A percentile compares a stretch with the other conserved stretches of the same genome.
Evolutionary conservation across 352 stramenopile genomes (phyloP).

Genomic region (Phytophthora colocasiae): DNA sequence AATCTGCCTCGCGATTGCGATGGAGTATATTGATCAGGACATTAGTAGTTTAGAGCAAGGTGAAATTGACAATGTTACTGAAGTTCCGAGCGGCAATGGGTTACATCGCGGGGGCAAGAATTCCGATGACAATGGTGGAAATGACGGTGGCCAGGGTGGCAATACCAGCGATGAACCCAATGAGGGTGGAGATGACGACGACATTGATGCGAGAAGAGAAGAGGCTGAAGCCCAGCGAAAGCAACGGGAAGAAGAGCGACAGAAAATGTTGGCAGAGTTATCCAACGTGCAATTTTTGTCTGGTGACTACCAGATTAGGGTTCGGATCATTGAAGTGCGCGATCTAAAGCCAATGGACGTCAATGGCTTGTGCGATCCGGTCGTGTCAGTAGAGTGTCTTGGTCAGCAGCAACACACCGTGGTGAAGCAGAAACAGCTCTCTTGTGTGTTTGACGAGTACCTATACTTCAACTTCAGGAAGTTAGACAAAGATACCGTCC

Average conservation of each 20-base stretch:
- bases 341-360: slow-evolving; percentile 89
- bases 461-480: slow-evolving; percentile 91
- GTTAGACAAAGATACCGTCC: slow-evolving; percentile 75
- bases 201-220: slow-evolving; percentile 40
- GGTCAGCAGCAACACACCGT: slow-evolving; percentile 81
- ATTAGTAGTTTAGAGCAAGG: slow-evolving; percentile 68
- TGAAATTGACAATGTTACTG: slow-evolving; percentile 69
- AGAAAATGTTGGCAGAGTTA: slow-evolving; percentile 79
- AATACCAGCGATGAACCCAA: slow-evolving; percentile 41
- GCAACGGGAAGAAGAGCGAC: slow-evolving; percentile 69
- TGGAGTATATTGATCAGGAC: slow-evolving; percentile 62
- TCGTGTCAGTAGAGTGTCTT: slow-evolving; percentile 87
- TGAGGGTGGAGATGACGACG: slow-evolving; percentile 40
- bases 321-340: slow-evolving; percentile 92
- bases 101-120: slow-evolving; percentile 34
- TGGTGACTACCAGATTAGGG: slow-evolving; percentile 87
- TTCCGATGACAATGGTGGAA: slow-evolving; percentile 23
- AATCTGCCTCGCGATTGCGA: slow-evolving; percentile 72
- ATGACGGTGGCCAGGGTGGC: slow-evolving; percentile 40
- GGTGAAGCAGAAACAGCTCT: slow-evolving; percentile 86
- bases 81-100: slow-evolving; percentile 52
- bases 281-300: slow-evolving; percentile 78
- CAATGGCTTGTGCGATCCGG: slow-evolving; percentile 89
- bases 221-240: slow-evolving; percentile 69
- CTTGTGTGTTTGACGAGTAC: slow-evolving; percentile 91